phyloP scores from a whole-genome alignment of 257 asterid genomes.

The Linderniella brevidens region DNA sequence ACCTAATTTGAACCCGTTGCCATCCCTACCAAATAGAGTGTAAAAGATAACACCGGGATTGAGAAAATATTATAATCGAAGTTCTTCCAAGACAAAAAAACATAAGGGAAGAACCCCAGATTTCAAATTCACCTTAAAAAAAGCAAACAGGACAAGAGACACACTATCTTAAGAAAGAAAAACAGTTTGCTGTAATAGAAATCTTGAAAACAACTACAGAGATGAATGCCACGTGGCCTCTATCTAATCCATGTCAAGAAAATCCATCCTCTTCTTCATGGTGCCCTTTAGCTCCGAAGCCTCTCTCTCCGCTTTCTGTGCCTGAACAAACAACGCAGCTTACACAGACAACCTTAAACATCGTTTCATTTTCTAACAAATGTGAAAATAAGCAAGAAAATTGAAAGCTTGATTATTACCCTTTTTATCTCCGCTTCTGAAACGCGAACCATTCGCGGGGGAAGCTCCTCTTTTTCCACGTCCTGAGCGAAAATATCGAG shows the following conservation, averaged over 20 bases:
- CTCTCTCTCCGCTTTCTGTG: constrained; percentile 77
- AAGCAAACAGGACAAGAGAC: too few relatives aligned
- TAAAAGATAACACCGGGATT: too few relatives aligned
- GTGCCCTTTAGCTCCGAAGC: constrained; percentile 82
- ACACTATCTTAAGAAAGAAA: not conserved
- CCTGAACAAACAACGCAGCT: constrained; percentile 25
- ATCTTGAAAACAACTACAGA: constrained; percentile 6
- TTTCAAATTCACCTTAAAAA: too few relatives aligned
- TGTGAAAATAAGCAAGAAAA: too few relatives aligned
- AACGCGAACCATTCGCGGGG: constrained; percentile 68
- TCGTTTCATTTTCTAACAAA: not conserved
- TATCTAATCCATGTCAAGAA: constrained; percentile 76
- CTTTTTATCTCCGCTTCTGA: constrained; percentile 59
- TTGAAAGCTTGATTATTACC: constrained; percentile 20
- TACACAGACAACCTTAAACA: not conserved
- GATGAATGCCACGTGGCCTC: too few relatives aligned
- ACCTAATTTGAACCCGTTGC: too few relatives aligned
- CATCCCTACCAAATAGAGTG: too few relatives aligned
- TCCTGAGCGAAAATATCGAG: constrained; percentile 31
- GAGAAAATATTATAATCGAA: too few relatives aligned
- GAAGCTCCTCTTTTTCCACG: constrained; percentile 73
- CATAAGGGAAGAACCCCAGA: too few relatives aligned
- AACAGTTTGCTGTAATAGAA: constrained; percentile 10
- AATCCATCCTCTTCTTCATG: constrained; percentile 92
- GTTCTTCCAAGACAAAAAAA: too few relatives aligned